Evolutionary conservation across 768 basidiomycete genomes (phyloP), one percentile per base, ranked within the genome.

Genomic region (Lyophyllum semitale): DNA sequence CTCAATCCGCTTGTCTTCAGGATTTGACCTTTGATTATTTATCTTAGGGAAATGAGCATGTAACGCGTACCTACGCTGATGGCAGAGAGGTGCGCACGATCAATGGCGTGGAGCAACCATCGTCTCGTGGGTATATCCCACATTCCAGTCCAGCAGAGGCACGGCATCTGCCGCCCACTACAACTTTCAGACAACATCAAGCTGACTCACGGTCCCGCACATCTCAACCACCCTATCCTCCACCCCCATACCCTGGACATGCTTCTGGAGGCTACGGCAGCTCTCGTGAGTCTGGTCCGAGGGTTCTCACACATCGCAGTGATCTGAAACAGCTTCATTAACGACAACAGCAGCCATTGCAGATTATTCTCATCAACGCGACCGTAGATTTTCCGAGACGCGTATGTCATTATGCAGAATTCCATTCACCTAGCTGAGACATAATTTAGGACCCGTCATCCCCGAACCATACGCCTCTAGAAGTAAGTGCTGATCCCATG

Each of bases 11-110:
- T 50, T 38, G 27, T 30, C 61, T 46, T 47, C 52, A 64, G 40
- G 42, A 54, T 53, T 29, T 60, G 3, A 46, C 32, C 17, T 42
- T 25, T 30, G n/a, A 17, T n/a, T 8, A 37, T 18, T 45, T 17
- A 22, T 23, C 42, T 2, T 57, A 92, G 89, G 90, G 90, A 2
- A 89, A 89, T 59, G 87, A 89, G 62, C 87, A 91, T 66, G 73
- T 88, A 44, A 84, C 80, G 12, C 82, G 84, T 48, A 84, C 77
- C 8, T 81, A 79, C 53, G 81, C 85, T 5, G 87, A 91, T 51
- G 90, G 90, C 8, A 80, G 81, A 40, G 78, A 88, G 63, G 72
- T 83, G 2, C 77, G 78, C 62, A 86, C 82, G 15, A 74, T 93
- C 62, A 91, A 93, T 54, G 90, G 90, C 11, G 67, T 88, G 17